Conservation (phyloP, 129 eudicot genomes). For the Oenanthe sinensis region DNA sequence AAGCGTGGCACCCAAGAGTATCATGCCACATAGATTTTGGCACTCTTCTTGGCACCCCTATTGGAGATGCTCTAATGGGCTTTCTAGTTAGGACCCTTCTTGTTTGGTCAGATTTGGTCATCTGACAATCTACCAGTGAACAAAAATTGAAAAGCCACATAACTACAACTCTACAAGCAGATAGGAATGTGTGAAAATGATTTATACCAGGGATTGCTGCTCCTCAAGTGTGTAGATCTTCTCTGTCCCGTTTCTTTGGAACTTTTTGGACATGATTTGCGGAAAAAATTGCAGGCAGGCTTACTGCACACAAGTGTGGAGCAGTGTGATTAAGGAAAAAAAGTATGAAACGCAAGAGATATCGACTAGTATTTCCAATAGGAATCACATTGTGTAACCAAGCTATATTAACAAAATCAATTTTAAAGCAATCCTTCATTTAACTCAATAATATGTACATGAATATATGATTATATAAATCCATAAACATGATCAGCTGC, state of each 20-base stretch:
- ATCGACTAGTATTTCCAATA: not conserved
- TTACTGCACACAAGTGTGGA: not conserved
- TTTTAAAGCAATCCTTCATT: not conserved
- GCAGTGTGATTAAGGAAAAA: not conserved
- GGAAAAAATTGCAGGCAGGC: not conserved
- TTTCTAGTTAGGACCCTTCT: not conserved
- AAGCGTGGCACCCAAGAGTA: not conserved
- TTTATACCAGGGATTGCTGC: slow-evolving; percentile 3
- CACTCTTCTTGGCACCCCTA: no score
- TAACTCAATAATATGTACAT: not conserved
- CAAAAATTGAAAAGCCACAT: not conserved
- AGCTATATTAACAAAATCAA: no score
- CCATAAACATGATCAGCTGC: not conserved
- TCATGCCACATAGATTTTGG: no score
- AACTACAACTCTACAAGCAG: not conserved
- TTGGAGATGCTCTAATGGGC: not conserved
- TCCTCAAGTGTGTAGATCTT: not conserved
- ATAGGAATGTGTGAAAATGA: not conserved
- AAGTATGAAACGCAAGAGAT: not conserved
- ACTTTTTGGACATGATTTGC: not conserved
- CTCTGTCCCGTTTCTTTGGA: not conserved
- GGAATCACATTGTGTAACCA: not conserved
- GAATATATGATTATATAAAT: not conserved
- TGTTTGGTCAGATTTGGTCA: not conserved
- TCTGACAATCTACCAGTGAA: not conserved